Evolutionary conservation across 208 protist genomes (phyloP), one percentile per base, ranked within the genome.

Genomic region (Herpetomonas tarakana): DNA sequence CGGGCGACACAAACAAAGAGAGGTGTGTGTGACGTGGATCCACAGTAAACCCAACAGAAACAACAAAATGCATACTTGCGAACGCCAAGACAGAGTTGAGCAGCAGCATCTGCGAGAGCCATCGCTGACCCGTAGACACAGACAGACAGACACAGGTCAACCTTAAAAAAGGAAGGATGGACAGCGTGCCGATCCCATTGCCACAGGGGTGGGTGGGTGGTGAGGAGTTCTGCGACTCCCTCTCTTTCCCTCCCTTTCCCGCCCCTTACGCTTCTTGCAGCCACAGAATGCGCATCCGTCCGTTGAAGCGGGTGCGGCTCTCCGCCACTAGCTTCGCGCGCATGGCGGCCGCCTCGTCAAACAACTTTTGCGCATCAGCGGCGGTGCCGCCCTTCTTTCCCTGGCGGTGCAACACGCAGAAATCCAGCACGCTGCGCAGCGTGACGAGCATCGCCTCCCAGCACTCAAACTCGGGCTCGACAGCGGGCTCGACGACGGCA

Each of bases 381-480:
- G 70, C 72, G 27, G 76, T 62, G 11, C 69, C 64, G 19, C 63
- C 69, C 3, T 58, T 59, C 9, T 68, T 67, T 3, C 70, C 59
- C 58, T 91, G 83, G 30, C 44, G 76, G 54, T 76, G 68, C 53
- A 84, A 59, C n/a, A 83, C 80, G 29, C 76, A 85, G 67, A 76
- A 88, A 47, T 94, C 85, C 46, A 94, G 56, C 7, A 89, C 53
- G 30, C 76, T 82, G 3, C 88, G 78, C 65, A 92, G 71, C 45
- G 72, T 70, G 31, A 91, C 49, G 21, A 94, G 50, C 45, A 92
- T 38, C n/a, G 80, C 65, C 67, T 94, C 84, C 85, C 88, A 94
- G 70, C 82, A 94, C 76, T 94, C 88, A 57, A 92, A 88, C 73
- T 94, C 80, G 24, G 88, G 88, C 59, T 86, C 78, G 44, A 86